Evolutionary conservation across 768 basidiomycete species (phyloP), one percentile per base, ranked within the genome.

Genomic region (Trametes meyenii): DNA sequence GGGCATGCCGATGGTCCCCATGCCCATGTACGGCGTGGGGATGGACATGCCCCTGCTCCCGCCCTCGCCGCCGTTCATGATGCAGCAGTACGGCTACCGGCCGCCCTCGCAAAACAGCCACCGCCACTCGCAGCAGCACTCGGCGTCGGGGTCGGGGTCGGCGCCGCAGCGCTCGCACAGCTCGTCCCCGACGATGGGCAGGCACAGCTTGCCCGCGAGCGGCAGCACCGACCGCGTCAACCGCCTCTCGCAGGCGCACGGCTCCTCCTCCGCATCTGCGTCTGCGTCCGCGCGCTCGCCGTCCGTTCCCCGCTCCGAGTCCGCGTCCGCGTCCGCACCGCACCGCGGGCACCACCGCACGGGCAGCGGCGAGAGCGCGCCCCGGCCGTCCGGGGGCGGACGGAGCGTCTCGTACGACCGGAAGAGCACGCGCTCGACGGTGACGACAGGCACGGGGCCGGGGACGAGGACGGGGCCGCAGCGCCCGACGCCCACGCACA

Each of bases 61-160:
- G 11, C 89, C 89, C 5, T 79, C 85, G 1, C 83, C 89, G 23
- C 88, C 89, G 13, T 91, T 90, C 73, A 89, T 90, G 86, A 80
- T 88, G 76, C 83, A 84, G 56, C 80, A 84, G 59, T 84, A 71
- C 33, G 75, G 77, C 16, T 50, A 79, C 58, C 79, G 83, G 33
- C 77, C 80, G 23, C 74, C 71, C 21, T 70, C 72, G 50, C 63
- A 64, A 39, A 63, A 53, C 51, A 52, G 54, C 46, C 39, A 29
- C 24, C 55, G 49, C 44, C 42, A 36, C 51, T 29, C 51, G 49
- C 45, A 46, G 36, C 53, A 21, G 38, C 51, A n/a, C n/a, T n/a
- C n/a, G n/a, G n/a, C 29, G 29, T 8, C 29, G 29, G 29, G 4
- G 29, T 8, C 29, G 29, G 29, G 4, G 29, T 8, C 45, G 23